phyloP scores from a whole-genome alignment of 1,284 basidiomycete genomes.

The Ceratobasidium sp. region DNA sequence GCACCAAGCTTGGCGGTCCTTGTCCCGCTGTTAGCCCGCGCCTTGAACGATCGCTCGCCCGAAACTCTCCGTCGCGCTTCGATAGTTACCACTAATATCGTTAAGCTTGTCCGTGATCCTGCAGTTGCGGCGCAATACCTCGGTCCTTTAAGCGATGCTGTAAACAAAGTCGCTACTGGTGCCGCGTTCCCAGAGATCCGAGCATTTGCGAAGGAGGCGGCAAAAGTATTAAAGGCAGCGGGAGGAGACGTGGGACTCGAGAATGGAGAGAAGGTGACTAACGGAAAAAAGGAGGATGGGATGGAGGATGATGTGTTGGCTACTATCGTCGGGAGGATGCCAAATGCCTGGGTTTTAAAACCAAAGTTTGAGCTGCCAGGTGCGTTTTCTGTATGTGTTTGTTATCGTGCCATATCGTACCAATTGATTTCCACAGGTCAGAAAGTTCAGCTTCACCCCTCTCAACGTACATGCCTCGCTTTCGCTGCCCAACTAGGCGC shows the following conservation, averaged over 20 bases:
- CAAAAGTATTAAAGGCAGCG: constrained; percentile 81
- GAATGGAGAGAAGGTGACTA: neutral
- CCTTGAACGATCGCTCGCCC: constrained; percentile 84
- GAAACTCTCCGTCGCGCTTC: constrained; percentile 68
- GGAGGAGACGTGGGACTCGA: constrained; percentile 74
- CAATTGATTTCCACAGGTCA: constrained; percentile 57
- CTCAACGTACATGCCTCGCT: constrained; percentile 61
- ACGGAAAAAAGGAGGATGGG: constrained; percentile 29
- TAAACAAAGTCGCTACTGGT: constrained; percentile 89
- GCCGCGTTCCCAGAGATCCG: constrained; percentile 98
- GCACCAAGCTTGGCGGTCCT: constrained; percentile 96
- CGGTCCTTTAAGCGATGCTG: constrained; percentile 90
- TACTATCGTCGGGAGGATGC: constrained; percentile 30
- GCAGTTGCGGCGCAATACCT: constrained; percentile 92
- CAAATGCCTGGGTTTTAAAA: constrained; percentile 5
- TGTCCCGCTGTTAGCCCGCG: constrained; percentile 92
- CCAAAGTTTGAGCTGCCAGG: constrained; percentile 40
- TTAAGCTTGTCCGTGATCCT: constrained; percentile 96
- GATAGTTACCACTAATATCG: constrained; percentile 96
- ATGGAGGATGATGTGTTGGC: constrained; percentile 39
- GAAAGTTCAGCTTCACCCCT: constrained; percentile 58
- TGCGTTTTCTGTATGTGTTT: too few relatives aligned
- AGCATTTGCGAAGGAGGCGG: constrained; percentile 87
- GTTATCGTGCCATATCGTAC: too few relatives aligned
- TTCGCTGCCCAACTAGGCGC: constrained; percentile 82